phyloP scores from a whole-genome alignment of 1,139 yeast species.

The Suhomyces maxii region DNA sequence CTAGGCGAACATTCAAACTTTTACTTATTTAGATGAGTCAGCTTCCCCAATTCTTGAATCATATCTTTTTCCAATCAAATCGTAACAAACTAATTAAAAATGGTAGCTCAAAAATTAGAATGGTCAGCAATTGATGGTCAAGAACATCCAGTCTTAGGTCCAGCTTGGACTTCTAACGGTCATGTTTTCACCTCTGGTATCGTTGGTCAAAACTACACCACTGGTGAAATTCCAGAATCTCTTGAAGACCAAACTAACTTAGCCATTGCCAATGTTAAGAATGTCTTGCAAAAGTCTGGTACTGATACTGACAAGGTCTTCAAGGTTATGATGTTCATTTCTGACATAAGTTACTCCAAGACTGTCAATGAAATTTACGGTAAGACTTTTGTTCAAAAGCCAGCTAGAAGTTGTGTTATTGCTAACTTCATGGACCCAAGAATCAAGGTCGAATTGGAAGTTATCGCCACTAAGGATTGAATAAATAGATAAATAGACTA shows the following conservation, averaged over 20 bases:
- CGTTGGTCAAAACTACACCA: slow-evolving; percentile 32
- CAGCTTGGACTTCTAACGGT: slow-evolving; percentile 51
- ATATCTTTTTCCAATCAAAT: too few species aligned
- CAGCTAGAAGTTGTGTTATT: slow-evolving; percentile 55
- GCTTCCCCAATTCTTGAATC: background rate
- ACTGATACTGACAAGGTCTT: slow-evolving; percentile 50
- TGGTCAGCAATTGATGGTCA: slow-evolving; percentile 42
- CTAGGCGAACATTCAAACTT: background rate
- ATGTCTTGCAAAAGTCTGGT: slow-evolving; percentile 47
- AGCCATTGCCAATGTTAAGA: slow-evolving; percentile 46
- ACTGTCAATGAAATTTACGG: slow-evolving; percentile 50
- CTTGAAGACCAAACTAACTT: slow-evolving; percentile 47
- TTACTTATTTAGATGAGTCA: background rate
- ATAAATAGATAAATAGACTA: background rate
- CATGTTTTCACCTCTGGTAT: slow-evolving; percentile 51
- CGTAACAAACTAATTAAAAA: too few species aligned
- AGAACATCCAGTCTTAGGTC: slow-evolving; percentile 38
- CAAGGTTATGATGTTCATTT: slow-evolving; percentile 53
- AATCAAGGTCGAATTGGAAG: slow-evolving; percentile 38
- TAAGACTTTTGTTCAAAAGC: slow-evolving; percentile 47
- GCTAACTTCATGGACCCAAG: slow-evolving; percentile 38
- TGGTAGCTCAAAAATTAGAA: slow-evolving; percentile 31
- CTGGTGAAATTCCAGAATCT: slow-evolving; percentile 40
- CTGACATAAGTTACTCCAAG: slow-evolving; percentile 44
- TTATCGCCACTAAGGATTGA: slow-evolving; percentile 31